These are phyloP conservation scores for Gaertneriomyces semiglobifer DNA, from an alignment of 192 early-diverging fungal species.

Conservation along the genomic window DNA sequence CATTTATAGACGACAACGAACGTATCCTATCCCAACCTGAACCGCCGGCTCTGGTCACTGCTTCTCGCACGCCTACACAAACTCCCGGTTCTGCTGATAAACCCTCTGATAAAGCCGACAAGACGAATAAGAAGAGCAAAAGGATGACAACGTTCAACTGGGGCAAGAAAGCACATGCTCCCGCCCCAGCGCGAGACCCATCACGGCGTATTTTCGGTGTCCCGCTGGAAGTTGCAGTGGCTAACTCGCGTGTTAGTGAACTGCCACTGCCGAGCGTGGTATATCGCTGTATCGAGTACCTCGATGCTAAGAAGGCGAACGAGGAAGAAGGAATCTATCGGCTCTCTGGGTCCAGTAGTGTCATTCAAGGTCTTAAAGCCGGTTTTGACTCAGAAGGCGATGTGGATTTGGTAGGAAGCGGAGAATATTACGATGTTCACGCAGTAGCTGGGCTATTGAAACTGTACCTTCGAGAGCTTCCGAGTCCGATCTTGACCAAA, in stretches of 20 bases:
- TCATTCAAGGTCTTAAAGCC: slow-evolving; percentile 73
- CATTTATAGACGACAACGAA: slow-evolving; percentile 49
- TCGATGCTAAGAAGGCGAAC: slow-evolving; percentile 84
- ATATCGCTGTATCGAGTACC: slow-evolving; percentile 92
- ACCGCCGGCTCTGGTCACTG: slow-evolving; percentile 31
- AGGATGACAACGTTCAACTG: slow-evolving; percentile 37
- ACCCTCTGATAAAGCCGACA: not conserved
- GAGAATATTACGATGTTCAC: slow-evolving; percentile 86
- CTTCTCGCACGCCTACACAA: not conserved
- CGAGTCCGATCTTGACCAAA: slow-evolving; percentile 81
- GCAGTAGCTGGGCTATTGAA: slow-evolving; percentile 90
- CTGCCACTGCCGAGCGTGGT: slow-evolving; percentile 87
- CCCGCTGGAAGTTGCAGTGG: slow-evolving; percentile 74
- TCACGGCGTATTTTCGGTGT: slow-evolving; percentile 75
- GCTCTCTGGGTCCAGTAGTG: slow-evolving; percentile 71
- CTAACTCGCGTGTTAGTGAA: slow-evolving; percentile 67
- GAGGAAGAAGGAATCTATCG: slow-evolving; percentile 96
- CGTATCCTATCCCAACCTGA: slow-evolving; percentile 47
- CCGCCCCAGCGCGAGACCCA: slow-evolving; percentile 2
- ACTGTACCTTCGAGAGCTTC: slow-evolving; percentile 85
- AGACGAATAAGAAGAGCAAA: slow-evolving; percentile 26
- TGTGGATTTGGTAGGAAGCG: slow-evolving; percentile 59
- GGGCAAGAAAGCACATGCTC: slow-evolving; percentile 34
- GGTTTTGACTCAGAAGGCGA: slow-evolving; percentile 82
- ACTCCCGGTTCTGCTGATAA: not conserved